Percentiles rank a stretch among this genome's conserved stretches.
Conservation (phyloP, 2,329 filamentous ascomycete species). For the Cladophialophora exuberans region DNA sequence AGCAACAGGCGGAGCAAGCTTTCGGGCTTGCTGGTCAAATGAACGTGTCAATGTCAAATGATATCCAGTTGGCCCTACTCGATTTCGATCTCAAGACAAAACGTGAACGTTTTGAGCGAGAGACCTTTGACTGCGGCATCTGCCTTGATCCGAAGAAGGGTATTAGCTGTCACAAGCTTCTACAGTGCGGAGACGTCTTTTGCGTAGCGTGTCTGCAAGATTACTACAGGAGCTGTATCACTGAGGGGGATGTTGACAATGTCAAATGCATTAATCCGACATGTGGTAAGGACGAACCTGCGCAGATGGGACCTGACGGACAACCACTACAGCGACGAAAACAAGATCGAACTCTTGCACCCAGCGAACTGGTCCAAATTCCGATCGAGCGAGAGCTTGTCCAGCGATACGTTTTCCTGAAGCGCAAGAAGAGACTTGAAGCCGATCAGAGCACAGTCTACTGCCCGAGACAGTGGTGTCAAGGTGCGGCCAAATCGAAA, state of each 20-base stretch:
- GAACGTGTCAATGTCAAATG: slow-evolving; percentile 48
- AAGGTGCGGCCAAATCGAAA: slow-evolving; percentile 79
- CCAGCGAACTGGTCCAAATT: slow-evolving; percentile 81
- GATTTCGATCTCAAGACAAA: slow-evolving; percentile 78
- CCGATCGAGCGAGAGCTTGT: slow-evolving; percentile 72
- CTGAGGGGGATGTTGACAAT: slow-evolving; percentile 76
- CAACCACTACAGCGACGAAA: slow-evolving; percentile 49
- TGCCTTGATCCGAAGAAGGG: slow-evolving; percentile 95
- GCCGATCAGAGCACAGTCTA: slow-evolving; percentile 90
- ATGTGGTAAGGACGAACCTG: slow-evolving; percentile 64
- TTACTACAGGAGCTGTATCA: slow-evolving; percentile 87
- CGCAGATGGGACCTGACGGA: slow-evolving; percentile 37
- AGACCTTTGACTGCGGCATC: slow-evolving; percentile 85
- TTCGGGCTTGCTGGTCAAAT: slow-evolving; percentile 54
- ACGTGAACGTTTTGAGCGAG: slow-evolving; percentile 74
- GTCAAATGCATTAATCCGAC: slow-evolving; percentile 80
- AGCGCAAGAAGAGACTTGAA: slow-evolving; percentile 90
- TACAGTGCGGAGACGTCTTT: slow-evolving; percentile 87
- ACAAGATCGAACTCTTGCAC: slow-evolving; percentile 73
- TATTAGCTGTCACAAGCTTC: slow-evolving; percentile 74
- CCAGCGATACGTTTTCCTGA: slow-evolving; percentile 83
- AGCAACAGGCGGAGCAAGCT: slow-evolving; percentile 59
- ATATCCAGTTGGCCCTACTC: slow-evolving; percentile 69
- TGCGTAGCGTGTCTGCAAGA: slow-evolving; percentile 84
- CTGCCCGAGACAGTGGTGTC: slow-evolving; percentile 90